Percentiles rank a stretch among this genome's conserved stretches.
Conservation (phyloP, 2,329 filamentous ascomycete genomes). For the Microsporum ferrugineum region DNA sequence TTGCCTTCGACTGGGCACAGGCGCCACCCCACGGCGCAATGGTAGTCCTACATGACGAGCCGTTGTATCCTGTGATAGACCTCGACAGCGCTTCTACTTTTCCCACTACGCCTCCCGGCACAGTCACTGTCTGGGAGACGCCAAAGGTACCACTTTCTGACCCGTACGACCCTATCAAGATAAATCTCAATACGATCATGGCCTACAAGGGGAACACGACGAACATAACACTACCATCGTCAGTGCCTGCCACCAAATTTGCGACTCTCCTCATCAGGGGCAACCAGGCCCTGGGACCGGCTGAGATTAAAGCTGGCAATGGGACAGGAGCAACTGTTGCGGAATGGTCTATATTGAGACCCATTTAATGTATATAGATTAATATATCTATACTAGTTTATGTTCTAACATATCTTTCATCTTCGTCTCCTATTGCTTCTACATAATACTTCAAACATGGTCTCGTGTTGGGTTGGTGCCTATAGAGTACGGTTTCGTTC, state of each 20-base stretch:
- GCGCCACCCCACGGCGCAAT: constrained; percentile 44
- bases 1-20: constrained; percentile 52
- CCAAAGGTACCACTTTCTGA: constrained; percentile 27
- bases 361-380: no score
- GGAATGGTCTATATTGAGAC: constrained; percentile 35
- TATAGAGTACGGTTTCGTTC: no score
- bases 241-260: constrained; percentile 28
- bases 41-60: constrained; percentile 45
- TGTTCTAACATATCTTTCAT: no score
- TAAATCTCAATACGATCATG: constrained; percentile 25
- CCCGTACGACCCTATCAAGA: constrained; percentile 26
- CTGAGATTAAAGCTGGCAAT: constrained; percentile 23
- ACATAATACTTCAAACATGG: no score
- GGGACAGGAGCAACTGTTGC: constrained; percentile 37
- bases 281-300: constrained; percentile 29
- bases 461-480: no score
- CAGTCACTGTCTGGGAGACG: constrained; percentile 18
- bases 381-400: no score
- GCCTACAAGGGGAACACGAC: constrained; percentile 35
- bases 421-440: no score
- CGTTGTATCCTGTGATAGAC: constrained; percentile 18
- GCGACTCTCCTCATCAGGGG: constrained; percentile 37
- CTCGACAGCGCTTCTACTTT: constrained; percentile 5
- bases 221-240: constrained; percentile 24
- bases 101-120: constrained; percentile 10